Base-by-base conservation (phyloP, 371 early-diverging fungal species). In the Mortierella sp. region DNA sequence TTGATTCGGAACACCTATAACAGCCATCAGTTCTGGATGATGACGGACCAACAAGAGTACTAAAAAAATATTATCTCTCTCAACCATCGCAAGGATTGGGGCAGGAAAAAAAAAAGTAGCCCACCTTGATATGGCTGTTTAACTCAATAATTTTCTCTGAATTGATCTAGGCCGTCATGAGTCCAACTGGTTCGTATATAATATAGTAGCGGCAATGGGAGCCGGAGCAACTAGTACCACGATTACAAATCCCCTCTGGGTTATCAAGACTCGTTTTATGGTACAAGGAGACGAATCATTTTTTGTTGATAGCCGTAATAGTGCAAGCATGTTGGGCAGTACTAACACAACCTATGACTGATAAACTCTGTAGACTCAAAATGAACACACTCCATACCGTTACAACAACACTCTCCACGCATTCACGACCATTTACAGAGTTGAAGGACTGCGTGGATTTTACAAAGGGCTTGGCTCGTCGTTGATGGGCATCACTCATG, bases 191-290 rank as follows among this genome's bases (percentile, higher is more conserved):
- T 49, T 90, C 49, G 90, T 95, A 57, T 95, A 97, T 80, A 91
- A 97, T 80, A 91, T 97, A n/a, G 66, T 90, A 30, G 90, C 96
- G 14, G 96, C 97, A 35, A 92, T 96, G 89, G 86, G 89, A 32
- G 96, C 98, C n/a, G 96, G 97, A 26, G 90, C 92, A 22, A 84
- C 93, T 5, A 93, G 93, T 22, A 95, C 96, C 18, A 84, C 90
- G 0, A 83, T 90, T 45, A 96, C 96, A 6, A 97, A 96, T 63
- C 98, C 98, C 12, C 83, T 97, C 20, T 98, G 98, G 98, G 96
- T 98, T 18, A 91, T 97, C 40, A 94, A 96, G 81, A 96, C 97
- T 26, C 88, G 97, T 62, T 89, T 97, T 60, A 96, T 97, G 96
- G 93, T 93, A 88, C 51, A 59, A 26, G 14, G 2, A 35, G 14